Conservation (phyloP, 2,329 filamentous ascomycete genomes). For the Immersiporthe knoxdaviesiana region DNA sequence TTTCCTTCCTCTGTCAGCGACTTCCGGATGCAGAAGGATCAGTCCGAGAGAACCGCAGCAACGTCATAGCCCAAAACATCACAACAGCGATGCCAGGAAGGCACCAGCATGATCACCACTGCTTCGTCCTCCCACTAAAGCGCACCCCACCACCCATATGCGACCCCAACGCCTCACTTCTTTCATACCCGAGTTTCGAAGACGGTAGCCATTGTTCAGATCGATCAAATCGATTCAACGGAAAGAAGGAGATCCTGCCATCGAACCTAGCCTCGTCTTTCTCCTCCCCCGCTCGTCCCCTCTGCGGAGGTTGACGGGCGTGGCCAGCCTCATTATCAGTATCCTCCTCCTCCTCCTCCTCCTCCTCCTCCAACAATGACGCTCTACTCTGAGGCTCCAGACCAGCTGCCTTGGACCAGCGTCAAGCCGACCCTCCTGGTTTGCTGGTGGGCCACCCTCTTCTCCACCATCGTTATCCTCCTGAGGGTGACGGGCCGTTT, state of each 20-base stretch:
- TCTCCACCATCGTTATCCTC: conserved; percentile 81
- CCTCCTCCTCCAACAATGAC: conserved; percentile 51
- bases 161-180: neutral
- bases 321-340: conserved; percentile 38
- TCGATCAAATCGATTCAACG: neutral
- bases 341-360: neutral
- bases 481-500: conserved; percentile 83
- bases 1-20: neutral
- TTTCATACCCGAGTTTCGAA: conserved; percentile 1
- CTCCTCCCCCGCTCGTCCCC: conserved; percentile 56
- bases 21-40: conserved; percentile 2
- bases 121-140: neutral
- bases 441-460: conserved; percentile 92
- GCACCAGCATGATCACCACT: neutral
- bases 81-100: neutral
- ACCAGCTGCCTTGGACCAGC: conserved; percentile 48
- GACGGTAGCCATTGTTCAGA: neutral
- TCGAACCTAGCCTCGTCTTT: conserved; percentile 36
- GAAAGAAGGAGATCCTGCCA: conserved; percentile 27
- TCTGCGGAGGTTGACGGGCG: conserved; percentile 64
- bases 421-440: conserved; percentile 93
- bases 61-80: conserved; percentile 22
- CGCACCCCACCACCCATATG: conserved; percentile 2
- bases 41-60: conserved; percentile 3
- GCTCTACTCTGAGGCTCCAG: conserved; percentile 60